These are phyloP conservation scores for Dissoconium aciculare DNA, from an alignment of 2,329 filamentous ascomycete species.

Conservation along the genomic window DNA sequence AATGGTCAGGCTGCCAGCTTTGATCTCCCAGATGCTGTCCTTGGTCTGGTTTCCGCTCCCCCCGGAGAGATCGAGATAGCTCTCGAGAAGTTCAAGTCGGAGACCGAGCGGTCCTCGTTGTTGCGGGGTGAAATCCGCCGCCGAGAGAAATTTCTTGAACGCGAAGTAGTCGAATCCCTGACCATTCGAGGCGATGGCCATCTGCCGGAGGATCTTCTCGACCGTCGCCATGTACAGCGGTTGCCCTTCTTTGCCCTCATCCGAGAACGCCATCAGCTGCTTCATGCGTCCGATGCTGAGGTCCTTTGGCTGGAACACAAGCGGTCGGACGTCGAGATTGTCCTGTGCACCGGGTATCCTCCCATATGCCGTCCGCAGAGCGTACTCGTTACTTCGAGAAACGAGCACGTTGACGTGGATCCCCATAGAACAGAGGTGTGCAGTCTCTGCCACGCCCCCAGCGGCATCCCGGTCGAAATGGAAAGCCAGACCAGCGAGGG, in stretches of 20 bases:
- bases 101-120: conserved; percentile 45
- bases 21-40: conserved; percentile 12
- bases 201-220: conserved; percentile 40
- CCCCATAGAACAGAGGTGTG: conserved; percentile 35
- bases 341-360: conserved; percentile 21
- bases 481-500: conserved; percentile 45
- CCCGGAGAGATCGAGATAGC: too few relatives aligned
- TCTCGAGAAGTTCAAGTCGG: conserved; percentile 48
- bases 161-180: conserved; percentile 36
- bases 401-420: conserved; percentile 39
- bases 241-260: conserved; percentile 21
- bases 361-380: conserved; percentile 31
- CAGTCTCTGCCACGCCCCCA: conserved; percentile 42
- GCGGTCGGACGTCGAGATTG: conserved; percentile 31
- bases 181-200: conserved; percentile 30
- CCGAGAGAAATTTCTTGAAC: conserved; percentile 30
- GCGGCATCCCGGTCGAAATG: conserved; percentile 40
- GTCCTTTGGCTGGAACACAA: conserved; percentile 34
- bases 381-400: conserved; percentile 32
- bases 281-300: conserved; percentile 41
- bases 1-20: conserved; percentile 44
- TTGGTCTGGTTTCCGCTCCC: too few relatives aligned
- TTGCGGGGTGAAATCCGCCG: conserved; percentile 28
- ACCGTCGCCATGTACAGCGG: conserved; percentile 44
- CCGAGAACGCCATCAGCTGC: conserved; percentile 39